Conservation (phyloP, 257 asterid species). For the Solanum lignicaule region DNA sequence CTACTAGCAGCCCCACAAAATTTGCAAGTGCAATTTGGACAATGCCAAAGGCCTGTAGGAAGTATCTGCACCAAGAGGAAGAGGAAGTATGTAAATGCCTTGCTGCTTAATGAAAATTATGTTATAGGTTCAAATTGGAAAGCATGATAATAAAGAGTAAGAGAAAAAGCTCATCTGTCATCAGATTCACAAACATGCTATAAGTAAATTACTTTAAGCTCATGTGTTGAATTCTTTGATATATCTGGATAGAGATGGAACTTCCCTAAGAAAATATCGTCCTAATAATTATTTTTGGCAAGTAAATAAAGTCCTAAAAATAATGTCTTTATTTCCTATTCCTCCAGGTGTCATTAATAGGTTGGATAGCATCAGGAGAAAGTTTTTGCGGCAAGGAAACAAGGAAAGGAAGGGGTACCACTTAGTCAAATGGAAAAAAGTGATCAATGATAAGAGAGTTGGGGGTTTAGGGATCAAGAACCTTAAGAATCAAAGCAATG, state of each 20-base stretch:
- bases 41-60: conserved; percentile 93
- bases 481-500: too few relatives aligned
- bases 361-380: too few relatives aligned
- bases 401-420: too few relatives aligned
- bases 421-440: too few relatives aligned
- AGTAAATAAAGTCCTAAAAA: background rate
- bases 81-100: background rate
- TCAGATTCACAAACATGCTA: background rate
- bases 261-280: background rate
- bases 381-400: too few relatives aligned
- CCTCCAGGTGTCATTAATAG: too few relatives aligned
- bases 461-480: too few relatives aligned
- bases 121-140: background rate
- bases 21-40: conserved; percentile 79
- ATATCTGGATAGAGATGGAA: background rate
- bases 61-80: conserved; percentile 45
- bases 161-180: background rate
- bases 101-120: background rate
- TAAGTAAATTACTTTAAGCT: background rate
- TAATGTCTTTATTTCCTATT: background rate
- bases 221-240: background rate
- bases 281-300: background rate
- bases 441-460: too few relatives aligned
- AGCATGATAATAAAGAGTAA: background rate
- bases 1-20: conserved; percentile 52